Base-by-base conservation (phyloP, 345 rosid species). In the Melaleuca alternifolia region DNA sequence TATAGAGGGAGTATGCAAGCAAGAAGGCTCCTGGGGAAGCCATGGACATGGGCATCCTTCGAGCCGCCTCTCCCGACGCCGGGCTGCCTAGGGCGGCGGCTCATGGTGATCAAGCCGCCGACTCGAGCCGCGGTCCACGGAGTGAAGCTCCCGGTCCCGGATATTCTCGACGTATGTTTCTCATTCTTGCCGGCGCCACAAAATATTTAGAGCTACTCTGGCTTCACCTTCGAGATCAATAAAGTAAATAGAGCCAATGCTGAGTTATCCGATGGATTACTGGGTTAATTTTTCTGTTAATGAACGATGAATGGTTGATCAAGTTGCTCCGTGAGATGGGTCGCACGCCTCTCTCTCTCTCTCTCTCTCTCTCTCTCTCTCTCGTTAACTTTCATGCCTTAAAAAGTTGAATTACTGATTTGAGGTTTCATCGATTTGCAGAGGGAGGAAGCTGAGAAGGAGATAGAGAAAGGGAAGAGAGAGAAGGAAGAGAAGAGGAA, bases 91-190 rank as follows among this genome's bases (percentile, higher is more conserved):
- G 12, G 5, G 26, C 71, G 12, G 20, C 87, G 85, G 86, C 21
- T 46, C 57, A 83, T 88, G 86, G 85, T 65, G 54, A 54, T 6
- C 14, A 87, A 82, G 85, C 88, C 90, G 1, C 83, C 90, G 13
- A 86, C 83, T 81, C 82, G 88, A 84, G 89, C 90, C 28, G 87
- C 89, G 1, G 91, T 88, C 46, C 91, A 89, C 21, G 91, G 92
- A 44, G 41, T 84, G 7, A 88, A 84, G 87, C 87, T 15, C 10
- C 92, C 91, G 16, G 41, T 81, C 13, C 54, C 87, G 10, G 77
- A 89, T 26, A 18, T 87, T 9, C 14, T 88, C 59, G 24, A 85
- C 33, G 84, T 84, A 52, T 3, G 41, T 51, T 26, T 26, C 15
- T 1, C 2, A n/a, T 50, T 11, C 77, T 33, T 41, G 37, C 52